phyloP scores from a whole-genome alignment of 768 basidiomycete genomes.

The Chalciporus chontae region DNA sequence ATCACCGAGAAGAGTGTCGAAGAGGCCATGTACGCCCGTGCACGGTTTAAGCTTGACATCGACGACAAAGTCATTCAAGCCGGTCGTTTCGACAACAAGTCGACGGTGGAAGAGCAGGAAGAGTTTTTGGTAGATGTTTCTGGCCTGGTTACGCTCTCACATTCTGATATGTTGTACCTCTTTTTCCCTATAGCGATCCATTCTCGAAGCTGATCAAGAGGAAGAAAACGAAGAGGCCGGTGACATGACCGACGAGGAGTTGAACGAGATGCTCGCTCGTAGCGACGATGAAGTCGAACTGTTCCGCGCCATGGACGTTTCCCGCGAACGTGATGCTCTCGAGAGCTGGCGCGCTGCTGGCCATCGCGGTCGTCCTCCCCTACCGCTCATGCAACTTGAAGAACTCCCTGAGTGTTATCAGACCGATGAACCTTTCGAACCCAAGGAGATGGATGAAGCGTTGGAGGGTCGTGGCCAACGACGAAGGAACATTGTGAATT shows the following conservation, averaged over 20 bases:
- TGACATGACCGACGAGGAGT: conserved; percentile 91
- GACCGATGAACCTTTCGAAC: conserved; percentile 78
- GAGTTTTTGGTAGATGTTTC: conserved; percentile 74
- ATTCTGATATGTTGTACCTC: neutral
- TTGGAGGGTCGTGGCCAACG: conserved; percentile 82
- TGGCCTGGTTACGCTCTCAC: neutral
- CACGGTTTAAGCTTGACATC: conserved; percentile 94
- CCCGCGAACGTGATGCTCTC: conserved; percentile 66
- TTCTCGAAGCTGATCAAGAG: conserved; percentile 86
- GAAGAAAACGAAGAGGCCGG: conserved; percentile 88
- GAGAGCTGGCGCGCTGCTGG: conserved; percentile 71
- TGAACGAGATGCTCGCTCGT: conserved; percentile 90
- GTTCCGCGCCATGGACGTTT: conserved; percentile 80
- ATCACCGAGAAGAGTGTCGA: conserved; percentile 98
- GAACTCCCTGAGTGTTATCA: conserved; percentile 94
- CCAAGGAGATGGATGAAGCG: conserved; percentile 46
- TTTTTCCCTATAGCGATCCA: conserved; percentile 60
- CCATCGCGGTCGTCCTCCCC: conserved; percentile 74
- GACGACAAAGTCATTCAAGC: conserved; percentile 99
- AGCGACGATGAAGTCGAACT: conserved; percentile 70
- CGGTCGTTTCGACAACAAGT: conserved; percentile 98
- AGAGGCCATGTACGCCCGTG: conserved; percentile 95
- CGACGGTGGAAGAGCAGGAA: conserved; percentile 96
- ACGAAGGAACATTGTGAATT: conserved; percentile 78
- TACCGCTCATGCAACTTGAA: conserved; percentile 74